Conservation (phyloP, 176 grass and related monocot genomes). For the Rhipidocladum racemiflorum region DNA sequence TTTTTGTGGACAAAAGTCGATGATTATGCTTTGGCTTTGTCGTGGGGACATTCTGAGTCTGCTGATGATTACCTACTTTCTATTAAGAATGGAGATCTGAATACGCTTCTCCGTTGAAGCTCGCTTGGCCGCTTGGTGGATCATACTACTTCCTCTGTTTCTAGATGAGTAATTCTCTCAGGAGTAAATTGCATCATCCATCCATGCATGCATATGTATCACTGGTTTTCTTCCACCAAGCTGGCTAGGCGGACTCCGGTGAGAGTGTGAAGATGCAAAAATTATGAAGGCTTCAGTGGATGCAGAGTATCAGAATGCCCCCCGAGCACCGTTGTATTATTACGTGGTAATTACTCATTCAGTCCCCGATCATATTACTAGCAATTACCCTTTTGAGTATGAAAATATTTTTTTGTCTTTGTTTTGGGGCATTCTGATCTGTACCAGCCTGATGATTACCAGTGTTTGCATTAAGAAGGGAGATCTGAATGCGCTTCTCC, state of each 20-base stretch:
- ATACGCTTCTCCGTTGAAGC: slow-evolving; percentile 16
- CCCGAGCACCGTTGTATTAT: neutral
- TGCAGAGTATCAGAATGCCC: neutral
- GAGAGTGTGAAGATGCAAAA: slow-evolving; percentile 24
- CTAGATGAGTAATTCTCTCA: neutral
- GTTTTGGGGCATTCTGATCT: neutral
- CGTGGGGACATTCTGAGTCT: neutral
- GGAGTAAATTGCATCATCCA: neutral
- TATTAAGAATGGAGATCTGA: slow-evolving; percentile 35
- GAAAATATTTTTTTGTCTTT: no score
- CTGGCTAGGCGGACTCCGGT: slow-evolving; percentile 18
- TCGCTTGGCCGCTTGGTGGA: slow-evolving; percentile 22
- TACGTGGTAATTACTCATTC: neutral
- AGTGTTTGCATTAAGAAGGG: slow-evolving; percentile 29
- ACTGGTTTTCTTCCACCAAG: neutral
- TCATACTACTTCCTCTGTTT: neutral
- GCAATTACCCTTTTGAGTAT: no score
- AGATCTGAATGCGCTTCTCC: slow-evolving; percentile 16
- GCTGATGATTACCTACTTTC: slow-evolving; percentile 37
- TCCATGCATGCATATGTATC: neutral
- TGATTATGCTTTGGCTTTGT: neutral
- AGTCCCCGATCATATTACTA: no score
- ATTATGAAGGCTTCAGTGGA: slow-evolving; percentile 32
- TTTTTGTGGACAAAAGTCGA: neutral
- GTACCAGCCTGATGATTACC: slow-evolving; percentile 40